Evolutionary conservation across 345 rosid genomes (phyloP), one percentile per base, ranked within the genome.

Genomic region (Acer campestre): DNA sequence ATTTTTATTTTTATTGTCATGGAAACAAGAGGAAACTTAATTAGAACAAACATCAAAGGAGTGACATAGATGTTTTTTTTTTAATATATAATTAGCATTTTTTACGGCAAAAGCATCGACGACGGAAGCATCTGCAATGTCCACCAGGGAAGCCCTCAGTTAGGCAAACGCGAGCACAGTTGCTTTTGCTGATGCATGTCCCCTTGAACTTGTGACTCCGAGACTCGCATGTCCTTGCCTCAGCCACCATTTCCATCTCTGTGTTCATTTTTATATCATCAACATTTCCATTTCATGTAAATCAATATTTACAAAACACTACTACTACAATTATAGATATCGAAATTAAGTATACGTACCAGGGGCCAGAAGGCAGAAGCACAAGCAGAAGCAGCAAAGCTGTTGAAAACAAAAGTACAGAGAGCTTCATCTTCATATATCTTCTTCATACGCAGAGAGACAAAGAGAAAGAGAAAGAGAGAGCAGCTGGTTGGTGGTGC

Each of bases 181-280:
- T 84, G 35, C 46, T 68, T 8, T 46, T n/a, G 6, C 79, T 79
- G 40, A 80, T 2, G 58, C 89, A 84, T 9, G 25, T 25, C 25
- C 25, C 0, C 62, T 65, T 79, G 84, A 84, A 86, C 5, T 27
- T 63, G 9, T 82, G 87, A 78, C 89, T 86, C 48, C 72, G 78
- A 7, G 86, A 76, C 86, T 80, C 81, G 84, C 29, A 27, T 27
- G 29, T 78, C 71, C 86, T 84, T 1, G 80, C 86, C 73, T 86
- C 86, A 4, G 58, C 81, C 27, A 48, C 68, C 77, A 63, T 61
- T 18, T 31, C 64, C 77, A 63, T 61, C 18, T 12, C 29, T 27
- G 17, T 49, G 55, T 5, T 49, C 55, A 49, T 49, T 27, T 27
- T 1, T 27, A 27, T 27, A 27, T 27, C 29, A 27, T 27, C 29